Base-by-base conservation (phyloP, 192 early-diverging fungal species). In the Coemansia sp. region DNA sequence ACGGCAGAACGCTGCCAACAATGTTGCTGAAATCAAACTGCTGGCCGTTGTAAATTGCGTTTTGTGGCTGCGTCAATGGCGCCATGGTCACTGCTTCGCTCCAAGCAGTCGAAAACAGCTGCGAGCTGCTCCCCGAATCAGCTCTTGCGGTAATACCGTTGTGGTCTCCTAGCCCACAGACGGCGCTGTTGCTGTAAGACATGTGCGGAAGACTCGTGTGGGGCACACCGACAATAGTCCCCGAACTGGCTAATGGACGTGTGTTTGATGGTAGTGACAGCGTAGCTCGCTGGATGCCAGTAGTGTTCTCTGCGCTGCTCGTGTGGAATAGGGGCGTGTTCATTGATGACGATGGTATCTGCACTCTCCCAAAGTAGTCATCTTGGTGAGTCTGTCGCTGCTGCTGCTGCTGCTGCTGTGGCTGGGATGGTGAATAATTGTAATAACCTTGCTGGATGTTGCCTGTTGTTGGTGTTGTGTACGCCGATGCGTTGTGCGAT, bases 1-100 rank as follows among this genome's bases (percentile, higher is more conserved):
- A 63, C 13, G 62, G 67, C 47, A 57, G 40, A 36, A 59, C 53
- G 7, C 62, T 52, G 37, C 53, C 33, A 17, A 59, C 23, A 44
- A 64, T 44, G 41, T 33, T 58, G 41, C 50, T 50, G 50, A 64
- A 67, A 8, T 29, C 53, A 41, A 58, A 11, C 37, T 31, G 37
- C 25, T 11, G 29, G 37, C 34, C 31, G 28, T 23, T 20, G 25
- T 40, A 27, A 25, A 31, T 54, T 13, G 7, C 30, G 47, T 8
- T 37, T 11, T 29, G 59, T 13, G 44, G 33, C 25, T 15, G 29
- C 13, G 55, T 57, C 17, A 54, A 54, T 6, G 52, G 19, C 9
- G 52, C 27, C 23, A 36, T 11, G 13, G 52, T 2, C 22, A n/a
- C 5, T 19, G 45, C 45, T 23, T 25, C 45, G 30, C 17, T 33